phyloP scores from a whole-genome alignment of 768 basidiomycete species.

The Filobasidium wieringae region DNA sequence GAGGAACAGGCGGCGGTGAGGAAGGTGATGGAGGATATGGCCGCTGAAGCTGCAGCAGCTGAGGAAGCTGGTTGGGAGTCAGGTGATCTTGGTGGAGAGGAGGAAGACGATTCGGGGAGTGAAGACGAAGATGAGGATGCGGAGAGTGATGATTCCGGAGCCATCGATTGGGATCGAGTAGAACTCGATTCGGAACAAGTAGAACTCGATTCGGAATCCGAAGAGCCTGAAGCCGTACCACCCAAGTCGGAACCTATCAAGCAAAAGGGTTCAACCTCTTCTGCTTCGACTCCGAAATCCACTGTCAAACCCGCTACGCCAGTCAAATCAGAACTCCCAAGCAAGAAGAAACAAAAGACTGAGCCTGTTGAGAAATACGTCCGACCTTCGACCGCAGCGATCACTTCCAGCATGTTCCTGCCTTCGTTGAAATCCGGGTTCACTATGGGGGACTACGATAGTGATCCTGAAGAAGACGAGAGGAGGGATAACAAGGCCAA shows the following conservation, averaged over 20 bases:
- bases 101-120: conserved; percentile 26
- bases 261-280: neutral
- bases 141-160: conserved; percentile 19
- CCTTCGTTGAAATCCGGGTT: conserved; percentile 83
- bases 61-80: conserved; percentile 31
- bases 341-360: neutral
- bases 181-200: conserved; percentile 15
- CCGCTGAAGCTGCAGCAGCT: conserved; percentile 24
- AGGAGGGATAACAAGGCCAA: conserved; percentile 45
- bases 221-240: conserved; percentile 14
- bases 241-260: conserved; percentile 5
- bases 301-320: conserved; percentile 3
- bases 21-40: conserved; percentile 34
- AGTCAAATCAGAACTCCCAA: neutral
- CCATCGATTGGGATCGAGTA: conserved; percentile 4
- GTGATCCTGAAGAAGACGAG: conserved; percentile 53
- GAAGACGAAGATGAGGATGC: conserved; percentile 14
- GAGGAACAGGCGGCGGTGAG: conserved; percentile 11
- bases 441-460: conserved; percentile 64
- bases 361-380: conserved; percentile 2
- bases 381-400: conserved; percentile 18
- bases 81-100: conserved; percentile 37
- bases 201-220: conserved; percentile 22
- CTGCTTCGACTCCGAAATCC: neutral
- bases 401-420: conserved; percentile 56